Evolutionary conservation across 2,329 filamentous ascomycete species (phyloP).

Genomic region (Fonsecaea pedrosoi): DNA sequence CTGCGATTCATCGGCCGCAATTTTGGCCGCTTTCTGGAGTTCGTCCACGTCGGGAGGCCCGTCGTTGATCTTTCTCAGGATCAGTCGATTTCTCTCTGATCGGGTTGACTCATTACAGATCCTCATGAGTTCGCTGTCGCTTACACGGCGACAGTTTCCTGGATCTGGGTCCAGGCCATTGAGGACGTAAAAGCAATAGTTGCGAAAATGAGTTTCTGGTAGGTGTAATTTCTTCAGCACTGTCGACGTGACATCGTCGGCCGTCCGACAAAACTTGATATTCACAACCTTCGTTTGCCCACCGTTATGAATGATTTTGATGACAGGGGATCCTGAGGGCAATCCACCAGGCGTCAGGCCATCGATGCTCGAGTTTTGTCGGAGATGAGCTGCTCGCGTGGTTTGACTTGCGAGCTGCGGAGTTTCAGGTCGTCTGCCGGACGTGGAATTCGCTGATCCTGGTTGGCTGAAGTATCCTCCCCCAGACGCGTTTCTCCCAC

Average conservation of each 20-base stretch:
- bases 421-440: constrained; percentile 64
- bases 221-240: constrained; percentile 87
- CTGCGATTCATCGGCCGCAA: constrained; percentile 85
- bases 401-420: constrained; percentile 68
- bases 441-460: constrained; percentile 60
- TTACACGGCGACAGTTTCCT: constrained; percentile 78
- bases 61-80: constrained; percentile 88
- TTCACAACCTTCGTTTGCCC: constrained; percentile 93
- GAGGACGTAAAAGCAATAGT: constrained; percentile 96
- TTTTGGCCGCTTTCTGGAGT: constrained; percentile 82
- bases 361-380: constrained; percentile 84
- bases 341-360: constrained; percentile 84
- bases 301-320: constrained; percentile 89
- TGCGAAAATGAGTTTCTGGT: constrained; percentile 87
- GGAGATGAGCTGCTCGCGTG: constrained; percentile 70
- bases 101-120: constrained; percentile 86
- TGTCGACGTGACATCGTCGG: constrained; percentile 89
- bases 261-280: constrained; percentile 86
- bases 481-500: constrained; percentile 57
- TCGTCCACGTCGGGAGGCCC: constrained; percentile 89
- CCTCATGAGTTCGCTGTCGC: constrained; percentile 85
- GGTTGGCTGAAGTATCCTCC: constrained; percentile 62
- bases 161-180: constrained; percentile 84
- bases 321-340: constrained; percentile 84
- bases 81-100: constrained; percentile 86